Evolutionary conservation across 768 basidiomycete species (phyloP).

Genomic region (Suillus bovinus): DNA sequence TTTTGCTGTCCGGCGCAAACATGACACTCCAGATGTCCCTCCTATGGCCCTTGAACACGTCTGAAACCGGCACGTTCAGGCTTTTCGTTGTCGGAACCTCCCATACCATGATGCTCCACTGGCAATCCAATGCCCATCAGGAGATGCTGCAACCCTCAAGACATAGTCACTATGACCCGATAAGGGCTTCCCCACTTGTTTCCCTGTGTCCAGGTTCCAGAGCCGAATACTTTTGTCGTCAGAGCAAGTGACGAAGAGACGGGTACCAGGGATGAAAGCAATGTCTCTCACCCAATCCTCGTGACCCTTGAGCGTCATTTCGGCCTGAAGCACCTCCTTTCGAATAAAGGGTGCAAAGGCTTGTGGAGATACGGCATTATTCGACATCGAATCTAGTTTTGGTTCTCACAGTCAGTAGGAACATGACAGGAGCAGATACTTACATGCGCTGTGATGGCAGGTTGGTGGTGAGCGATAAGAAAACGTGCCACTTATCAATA

Average conservation of each 20-base stretch:
- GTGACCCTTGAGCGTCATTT: background rate
- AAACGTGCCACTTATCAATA: background rate
- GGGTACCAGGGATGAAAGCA: slow-evolving; percentile 13
- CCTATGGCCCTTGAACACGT: slow-evolving; percentile 13
- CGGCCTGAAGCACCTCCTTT: background rate
- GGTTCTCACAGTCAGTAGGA: background rate
- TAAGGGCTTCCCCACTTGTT: slow-evolving; percentile 8
- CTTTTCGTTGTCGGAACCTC: slow-evolving; percentile 36
- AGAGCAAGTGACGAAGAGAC: slow-evolving; percentile 9
- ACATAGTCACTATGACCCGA: slow-evolving; percentile 57
- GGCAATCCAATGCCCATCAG: slow-evolving; percentile 94
- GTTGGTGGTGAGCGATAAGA: background rate
- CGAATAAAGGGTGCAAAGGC: background rate
- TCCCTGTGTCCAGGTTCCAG: slow-evolving; percentile 13
- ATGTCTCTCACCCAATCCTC: background rate
- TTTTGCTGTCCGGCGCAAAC: slow-evolving; percentile 15
- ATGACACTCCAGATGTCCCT: slow-evolving; percentile 33
- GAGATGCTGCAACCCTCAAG: slow-evolving; percentile 78
- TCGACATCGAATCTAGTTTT: background rate
- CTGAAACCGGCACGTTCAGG: background rate
- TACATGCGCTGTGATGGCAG: background rate
- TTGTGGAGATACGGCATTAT: background rate
- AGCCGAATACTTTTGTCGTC: background rate
- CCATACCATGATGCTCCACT: slow-evolving; percentile 95
- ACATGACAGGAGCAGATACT: background rate